A percentile compares a stretch with the other conserved stretches of the same genome.
phyloP scores from a whole-genome alignment of 805 yeast genomes.

The Wickerhamomyces bovis region DNA sequence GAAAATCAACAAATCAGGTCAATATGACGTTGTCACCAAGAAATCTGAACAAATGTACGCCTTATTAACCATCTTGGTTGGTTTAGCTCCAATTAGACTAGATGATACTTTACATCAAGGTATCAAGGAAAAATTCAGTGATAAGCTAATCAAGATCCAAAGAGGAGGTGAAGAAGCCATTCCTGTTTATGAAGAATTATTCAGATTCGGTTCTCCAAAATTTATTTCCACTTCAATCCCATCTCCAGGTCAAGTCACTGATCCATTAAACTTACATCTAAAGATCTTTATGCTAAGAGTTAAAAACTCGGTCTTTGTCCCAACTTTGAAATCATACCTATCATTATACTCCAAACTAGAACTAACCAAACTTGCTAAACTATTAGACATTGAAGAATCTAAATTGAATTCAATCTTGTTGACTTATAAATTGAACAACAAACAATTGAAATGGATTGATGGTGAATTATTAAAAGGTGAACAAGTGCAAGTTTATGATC shows the following conservation, averaged over 20 bases:
- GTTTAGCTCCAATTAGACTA: slow-evolving; percentile 40
- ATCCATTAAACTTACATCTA: slow-evolving; percentile 38
- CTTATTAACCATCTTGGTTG: slow-evolving; percentile 38
- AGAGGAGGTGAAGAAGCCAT: slow-evolving; percentile 38
- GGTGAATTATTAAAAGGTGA: slow-evolving; percentile 38
- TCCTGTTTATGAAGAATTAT: slow-evolving; percentile 38
- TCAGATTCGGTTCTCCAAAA: slow-evolving; percentile 42
- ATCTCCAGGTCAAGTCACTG: slow-evolving; percentile 28
- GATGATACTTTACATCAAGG: slow-evolving; percentile 39
- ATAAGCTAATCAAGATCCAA: slow-evolving; percentile 35
- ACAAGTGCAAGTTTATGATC: slow-evolving; percentile 33
- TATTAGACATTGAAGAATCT: slow-evolving; percentile 28
- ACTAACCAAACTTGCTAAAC: slow-evolving; percentile 34
- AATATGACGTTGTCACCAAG: slow-evolving; percentile 41
- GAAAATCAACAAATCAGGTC: slow-evolving; percentile 36
- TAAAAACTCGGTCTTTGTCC: slow-evolving; percentile 30
- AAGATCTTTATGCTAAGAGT: slow-evolving; percentile 38
- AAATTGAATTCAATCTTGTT: slow-evolving; percentile 34
- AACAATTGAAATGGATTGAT: slow-evolving; percentile 38
- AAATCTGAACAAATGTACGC: slow-evolving; percentile 48
- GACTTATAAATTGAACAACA: slow-evolving; percentile 39
- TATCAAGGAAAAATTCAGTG: slow-evolving; percentile 42
- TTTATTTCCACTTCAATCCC: slow-evolving; percentile 38
- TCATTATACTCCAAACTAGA: slow-evolving; percentile 42
- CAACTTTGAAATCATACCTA: slow-evolving; percentile 38